These are phyloP conservation scores for Colletotrichum chlorophyti DNA, from an alignment of 2,329 filamentous ascomycete genomes.

Conservation along the genomic window DNA sequence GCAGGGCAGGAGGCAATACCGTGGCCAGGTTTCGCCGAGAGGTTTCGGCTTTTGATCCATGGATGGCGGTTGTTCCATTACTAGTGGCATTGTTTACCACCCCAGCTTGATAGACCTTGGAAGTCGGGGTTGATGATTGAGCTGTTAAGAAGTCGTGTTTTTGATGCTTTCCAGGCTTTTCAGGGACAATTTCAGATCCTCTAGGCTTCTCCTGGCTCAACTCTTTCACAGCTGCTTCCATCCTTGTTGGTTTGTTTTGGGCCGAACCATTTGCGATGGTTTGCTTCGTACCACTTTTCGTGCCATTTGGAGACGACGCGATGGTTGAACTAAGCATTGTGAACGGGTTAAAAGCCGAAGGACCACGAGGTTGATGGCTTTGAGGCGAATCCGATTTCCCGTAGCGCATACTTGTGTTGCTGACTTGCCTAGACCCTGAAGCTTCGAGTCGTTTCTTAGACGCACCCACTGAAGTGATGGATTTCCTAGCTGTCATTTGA, in stretches of 20 bases:
- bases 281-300: not conserved
- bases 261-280: not conserved
- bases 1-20: not conserved
- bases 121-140: too few species aligned
- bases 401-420: not conserved
- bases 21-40: not conserved
- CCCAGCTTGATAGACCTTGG: too few species aligned
- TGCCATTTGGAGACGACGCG: not conserved
- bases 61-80: too few species aligned
- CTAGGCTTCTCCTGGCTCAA: not conserved
- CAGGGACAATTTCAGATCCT: too few species aligned
- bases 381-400: not conserved
- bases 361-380: not conserved
- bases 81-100: too few species aligned
- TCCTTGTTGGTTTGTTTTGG: not conserved
- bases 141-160: too few species aligned
- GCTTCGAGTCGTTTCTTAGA: not conserved
- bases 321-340: not conserved
- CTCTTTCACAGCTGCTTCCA: not conserved
- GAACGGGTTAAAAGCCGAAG: not conserved
- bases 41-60: not conserved
- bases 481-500: slow-evolving; percentile 10
- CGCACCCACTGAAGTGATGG: not conserved
- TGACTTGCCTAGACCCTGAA: not conserved
- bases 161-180: too few species aligned